A percentile compares a stretch with the other conserved stretches of the same genome.
Evolutionary conservation across 768 basidiomycete genomes (phyloP).

Genomic region (Hemileccinum impolitum): DNA sequence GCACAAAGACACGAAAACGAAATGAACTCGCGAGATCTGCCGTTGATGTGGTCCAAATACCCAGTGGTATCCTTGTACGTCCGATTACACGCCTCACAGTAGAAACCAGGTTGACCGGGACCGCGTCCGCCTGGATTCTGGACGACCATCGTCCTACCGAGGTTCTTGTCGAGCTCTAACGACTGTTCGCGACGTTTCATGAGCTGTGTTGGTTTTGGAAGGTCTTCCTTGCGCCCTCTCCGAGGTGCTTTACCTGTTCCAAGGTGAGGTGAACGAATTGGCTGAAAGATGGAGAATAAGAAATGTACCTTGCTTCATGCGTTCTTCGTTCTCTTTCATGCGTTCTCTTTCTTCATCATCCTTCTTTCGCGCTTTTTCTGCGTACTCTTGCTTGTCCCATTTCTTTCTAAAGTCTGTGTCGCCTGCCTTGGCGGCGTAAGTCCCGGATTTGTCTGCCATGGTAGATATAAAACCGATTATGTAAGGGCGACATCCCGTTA

Average conservation of each 20-base stretch:
- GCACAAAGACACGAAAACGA: neutral
- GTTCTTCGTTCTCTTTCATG: constrained; percentile 83
- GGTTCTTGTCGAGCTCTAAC: constrained; percentile 91
- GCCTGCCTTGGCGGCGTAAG: constrained; percentile 36
- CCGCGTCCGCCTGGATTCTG: constrained; percentile 79
- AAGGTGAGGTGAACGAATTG: neutral
- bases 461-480: too few relatives aligned
- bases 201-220: constrained; percentile 91
- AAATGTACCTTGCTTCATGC: constrained; percentile 73
- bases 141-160: constrained; percentile 93
- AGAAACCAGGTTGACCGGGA: constrained; percentile 90
- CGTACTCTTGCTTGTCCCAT: constrained; percentile 95
- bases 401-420: constrained; percentile 83
- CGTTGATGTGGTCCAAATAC: constrained; percentile 95
- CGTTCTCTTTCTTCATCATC: constrained; percentile 77
- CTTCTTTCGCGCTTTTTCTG: constrained; percentile 77
- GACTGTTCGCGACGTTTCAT: constrained; percentile 85
- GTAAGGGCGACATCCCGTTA: too few relatives aligned
- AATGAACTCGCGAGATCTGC: constrained; percentile 74
- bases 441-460: constrained; percentile 33
- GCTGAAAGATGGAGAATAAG: neutral
- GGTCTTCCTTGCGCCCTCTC: constrained; percentile 59
- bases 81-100: constrained; percentile 86
- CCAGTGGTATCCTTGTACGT: constrained; percentile 93
- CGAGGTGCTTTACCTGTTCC: constrained; percentile 76